Evolutionary conservation across 331 rosid species (phyloP).

Genomic region (Pyrus hybrid): DNA sequence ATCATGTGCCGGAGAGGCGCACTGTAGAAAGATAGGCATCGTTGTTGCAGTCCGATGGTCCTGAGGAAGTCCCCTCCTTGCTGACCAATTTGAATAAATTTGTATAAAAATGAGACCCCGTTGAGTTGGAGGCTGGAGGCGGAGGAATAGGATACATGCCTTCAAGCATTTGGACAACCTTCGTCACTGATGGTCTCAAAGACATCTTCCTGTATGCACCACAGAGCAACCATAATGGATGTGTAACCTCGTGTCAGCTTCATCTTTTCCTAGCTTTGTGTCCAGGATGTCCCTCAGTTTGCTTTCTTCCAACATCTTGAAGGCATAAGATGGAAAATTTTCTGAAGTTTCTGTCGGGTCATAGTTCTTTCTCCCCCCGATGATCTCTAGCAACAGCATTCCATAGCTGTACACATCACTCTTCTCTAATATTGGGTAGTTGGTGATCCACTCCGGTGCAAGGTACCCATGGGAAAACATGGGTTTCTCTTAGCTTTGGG

Average conservation of each 20-base stretch:
- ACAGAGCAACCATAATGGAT: constrained; percentile 21
- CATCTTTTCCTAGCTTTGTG: not conserved
- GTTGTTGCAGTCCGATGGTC: constrained; percentile 22
- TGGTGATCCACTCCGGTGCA: constrained; percentile 32
- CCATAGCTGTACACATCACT: constrained; percentile 32
- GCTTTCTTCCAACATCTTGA: constrained; percentile 34
- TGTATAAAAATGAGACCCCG: constrained; percentile 15
- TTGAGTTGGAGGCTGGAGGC: constrained; percentile 19
- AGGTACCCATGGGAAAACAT: too few relatives aligned
- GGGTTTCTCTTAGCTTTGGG: constrained; percentile 25
- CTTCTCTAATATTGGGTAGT: constrained; percentile 25
- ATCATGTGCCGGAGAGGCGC: constrained; percentile 47
- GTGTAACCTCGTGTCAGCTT: not conserved
- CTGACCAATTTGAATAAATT: constrained; percentile 13
- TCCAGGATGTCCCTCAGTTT: constrained; percentile 18
- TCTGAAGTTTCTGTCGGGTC: constrained; percentile 15
- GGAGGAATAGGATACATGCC: constrained; percentile 12
- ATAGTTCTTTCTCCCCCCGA: constrained; percentile 25
- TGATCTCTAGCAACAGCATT: constrained; percentile 22
- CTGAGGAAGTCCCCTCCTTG: constrained; percentile 16
- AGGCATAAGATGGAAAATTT: constrained; percentile 29
- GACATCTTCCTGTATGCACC: constrained; percentile 35
- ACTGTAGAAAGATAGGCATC: constrained; percentile 24
- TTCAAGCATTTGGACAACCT: constrained; percentile 37
- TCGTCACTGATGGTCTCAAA: constrained; percentile 22